Evolutionary conservation across 352 stramenopile genomes (phyloP), one percentile per base, ranked within the genome.

Genomic region (Phytophthora sansomeana): DNA sequence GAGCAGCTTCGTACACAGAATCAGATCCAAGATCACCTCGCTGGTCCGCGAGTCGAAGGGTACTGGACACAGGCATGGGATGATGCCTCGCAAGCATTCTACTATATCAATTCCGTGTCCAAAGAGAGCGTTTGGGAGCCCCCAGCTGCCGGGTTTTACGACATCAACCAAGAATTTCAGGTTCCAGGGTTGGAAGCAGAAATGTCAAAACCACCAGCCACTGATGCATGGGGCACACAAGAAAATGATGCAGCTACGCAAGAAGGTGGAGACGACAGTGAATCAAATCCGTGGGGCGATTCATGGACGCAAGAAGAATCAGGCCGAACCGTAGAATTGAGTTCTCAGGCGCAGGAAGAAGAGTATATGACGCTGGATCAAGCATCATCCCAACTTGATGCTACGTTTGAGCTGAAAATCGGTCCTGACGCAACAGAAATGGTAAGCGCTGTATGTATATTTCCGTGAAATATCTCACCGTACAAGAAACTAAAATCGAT

Each of bases 51-150:
- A 4, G 67, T 88, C 38, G 58, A 84, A 38, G 78, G 72, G 0
- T 83, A 83, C 55, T 94, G 83, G 83, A 75, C 75, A 0, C 83
- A 94, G 52, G 63, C 62, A 32, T 94, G 85, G 85, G 83, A 91
- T 61, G 81, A 91, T 16, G 54, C 44, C 3, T 79, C 83, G 3
- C 58, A 85, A 44, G 63, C 78, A 21, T 89, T 80, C 21, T 94
- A 90, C 51, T 94, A 92, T 58, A 60, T 85, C 41, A 80, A 92
- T 49, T 87, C 80, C 0, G 50, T 81, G 24, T 87, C 72, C 0
- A 67, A 72, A 0, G 82, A 88, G 49, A 91, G 81, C 39, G 69
- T 80, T 29, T 94, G 85, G 85, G 78, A 92, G 14, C 62, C 77
- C 0, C 85, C 85, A 7, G 29, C 53, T 21, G 61, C 71, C n/a